Base-by-base conservation (phyloP, 2,329 filamentous ascomycete species). In the Penicillium paneum region DNA sequence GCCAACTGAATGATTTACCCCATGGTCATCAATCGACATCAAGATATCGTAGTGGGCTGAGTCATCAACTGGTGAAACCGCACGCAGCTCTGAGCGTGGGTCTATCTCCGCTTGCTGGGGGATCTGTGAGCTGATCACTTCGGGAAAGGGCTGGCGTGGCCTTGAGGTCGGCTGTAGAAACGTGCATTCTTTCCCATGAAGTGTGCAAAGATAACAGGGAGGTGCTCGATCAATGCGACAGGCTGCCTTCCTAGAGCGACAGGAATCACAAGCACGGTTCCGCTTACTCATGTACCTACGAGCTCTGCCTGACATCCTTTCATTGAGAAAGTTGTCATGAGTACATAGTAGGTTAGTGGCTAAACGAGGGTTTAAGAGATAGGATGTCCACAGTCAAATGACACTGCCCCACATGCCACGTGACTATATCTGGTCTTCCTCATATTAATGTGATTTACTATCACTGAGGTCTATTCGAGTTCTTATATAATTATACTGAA, bases 201-300 rank as follows among this genome's bases (percentile, higher is more conserved):
- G 26, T 26, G 38, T 49, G 17, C 47, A 49, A 34, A 49, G 47
- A 34, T 49, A 49, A 26, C 47, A 49, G 4, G 47, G 47, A 32
- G 47, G 47, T 38, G 26, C 35, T 32, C 28, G 28, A 26, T 49
- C 47, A 38, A 49, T 49, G 13, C 47, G 47, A 29, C 47, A 49
- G 21, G 47, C 47, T 41, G 47, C 38, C 19, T 49, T 49, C 8
- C 36, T 29, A 2, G 38, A 8, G 5, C 47, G 47, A 28, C 47
- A 49, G 29, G 38, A 42, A n/a, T 49, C 47, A 29, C 47, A 49
- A 12, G 47, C 47, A 15, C 47, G 47, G 17, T 42, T 21, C 17
- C 47, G 28, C 38, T 49, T 49, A 8, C 47, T 49, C 47, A 49
- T 49, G 39, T 49, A 49, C 17, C 31, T 49, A 12, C 47, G 47